Conservation (phyloP, 495 filamentous ascomycete genomes). For the Aspergillus coremiiformis region DNA sequence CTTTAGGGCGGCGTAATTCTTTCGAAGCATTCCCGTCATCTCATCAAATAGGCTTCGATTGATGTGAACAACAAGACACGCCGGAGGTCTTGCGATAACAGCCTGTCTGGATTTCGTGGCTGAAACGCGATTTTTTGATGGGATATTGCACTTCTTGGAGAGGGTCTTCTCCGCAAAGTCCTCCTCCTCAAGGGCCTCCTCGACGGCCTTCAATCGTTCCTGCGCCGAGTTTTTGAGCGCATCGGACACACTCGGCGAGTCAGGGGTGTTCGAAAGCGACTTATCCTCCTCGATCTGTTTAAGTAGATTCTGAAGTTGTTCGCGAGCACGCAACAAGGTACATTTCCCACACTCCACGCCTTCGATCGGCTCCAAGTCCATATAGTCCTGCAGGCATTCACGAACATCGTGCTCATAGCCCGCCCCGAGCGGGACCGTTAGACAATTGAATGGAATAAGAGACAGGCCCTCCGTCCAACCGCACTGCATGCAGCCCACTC, state of each 20-base stretch:
- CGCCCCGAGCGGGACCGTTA: conserved; percentile 71
- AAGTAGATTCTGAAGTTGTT: conserved; percentile 43
- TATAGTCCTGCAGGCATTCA: conserved; percentile 78
- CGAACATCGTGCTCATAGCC: conserved; percentile 54
- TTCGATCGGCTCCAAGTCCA: conserved; percentile 72
- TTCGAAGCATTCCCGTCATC: conserved; percentile 62
- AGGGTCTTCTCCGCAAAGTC: conserved; percentile 73
- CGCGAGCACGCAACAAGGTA: conserved; percentile 55
- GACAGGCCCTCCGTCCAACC: conserved; percentile 80
- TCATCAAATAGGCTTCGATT: conserved; percentile 91
- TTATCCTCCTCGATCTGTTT: conserved; percentile 26
- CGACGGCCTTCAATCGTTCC: conserved; percentile 53
- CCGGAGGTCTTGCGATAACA: conserved; percentile 73
- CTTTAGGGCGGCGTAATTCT: conserved; percentile 70
- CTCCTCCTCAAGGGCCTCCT: conserved; percentile 65
- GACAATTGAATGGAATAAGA: conserved; percentile 86
- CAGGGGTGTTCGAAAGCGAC: conserved; percentile 8
- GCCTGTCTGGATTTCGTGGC: conserved; percentile 84
- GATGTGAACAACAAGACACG: conserved; percentile 73
- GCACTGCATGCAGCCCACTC: conserved; percentile 82
- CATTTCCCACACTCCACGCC: conserved; percentile 90
- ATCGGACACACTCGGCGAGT: conserved; percentile 21
- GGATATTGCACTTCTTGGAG: conserved; percentile 63
- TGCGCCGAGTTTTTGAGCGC: conserved; percentile 30
- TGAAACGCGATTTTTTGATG: conserved; percentile 55